Conservation (phyloP, 1,284 basidiomycete species). For the Cerioporus squamosus region DNA sequence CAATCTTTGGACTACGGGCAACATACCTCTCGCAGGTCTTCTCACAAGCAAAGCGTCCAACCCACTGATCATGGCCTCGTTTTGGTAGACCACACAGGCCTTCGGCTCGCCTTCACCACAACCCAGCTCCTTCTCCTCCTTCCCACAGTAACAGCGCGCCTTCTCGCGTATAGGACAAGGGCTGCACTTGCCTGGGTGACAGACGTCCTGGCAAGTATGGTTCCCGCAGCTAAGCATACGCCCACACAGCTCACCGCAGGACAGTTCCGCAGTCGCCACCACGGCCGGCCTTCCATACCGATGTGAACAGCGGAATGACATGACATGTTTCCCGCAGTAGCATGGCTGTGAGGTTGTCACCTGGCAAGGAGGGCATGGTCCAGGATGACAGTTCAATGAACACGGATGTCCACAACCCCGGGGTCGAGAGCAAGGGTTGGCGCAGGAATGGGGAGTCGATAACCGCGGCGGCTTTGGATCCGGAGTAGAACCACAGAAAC, state of each 20-base stretch:
- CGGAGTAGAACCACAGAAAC: slow-evolving; percentile 81
- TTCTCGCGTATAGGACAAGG: slow-evolving; percentile 61
- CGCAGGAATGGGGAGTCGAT: slow-evolving; percentile 87
- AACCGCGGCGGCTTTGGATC: slow-evolving; percentile 73
- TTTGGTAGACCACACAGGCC: slow-evolving; percentile 34
- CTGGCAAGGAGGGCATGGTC: slow-evolving; percentile 79
- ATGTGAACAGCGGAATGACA: slow-evolving; percentile 69
- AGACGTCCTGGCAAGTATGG: slow-evolving; percentile 63
- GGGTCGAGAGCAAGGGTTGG: slow-evolving; percentile 71
- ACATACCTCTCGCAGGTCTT: slow-evolving; percentile 62
- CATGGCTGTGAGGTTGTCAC: slow-evolving; percentile 60
- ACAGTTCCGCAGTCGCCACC: slow-evolving; percentile 47
- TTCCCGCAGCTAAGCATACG: slow-evolving; percentile 67
- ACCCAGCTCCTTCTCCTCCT: slow-evolving; percentile 56
- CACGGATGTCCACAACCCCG: slow-evolving; percentile 74
- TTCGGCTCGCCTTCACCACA: slow-evolving; percentile 66
- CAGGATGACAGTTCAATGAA: slow-evolving; percentile 70
- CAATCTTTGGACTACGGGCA: background rate
- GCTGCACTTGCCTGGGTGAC: slow-evolving; percentile 76
- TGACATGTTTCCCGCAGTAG: slow-evolving; percentile 65
- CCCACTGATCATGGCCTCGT: slow-evolving; percentile 54
- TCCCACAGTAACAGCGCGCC: slow-evolving; percentile 80
- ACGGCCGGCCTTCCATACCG: slow-evolving; percentile 32
- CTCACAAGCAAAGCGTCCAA: slow-evolving; percentile 73
- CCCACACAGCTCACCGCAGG: slow-evolving; percentile 72